These are phyloP conservation scores for Aspergillus sp. DNA, from an alignment of 2,329 filamentous ascomycete genomes.

Conservation along the genomic window DNA sequence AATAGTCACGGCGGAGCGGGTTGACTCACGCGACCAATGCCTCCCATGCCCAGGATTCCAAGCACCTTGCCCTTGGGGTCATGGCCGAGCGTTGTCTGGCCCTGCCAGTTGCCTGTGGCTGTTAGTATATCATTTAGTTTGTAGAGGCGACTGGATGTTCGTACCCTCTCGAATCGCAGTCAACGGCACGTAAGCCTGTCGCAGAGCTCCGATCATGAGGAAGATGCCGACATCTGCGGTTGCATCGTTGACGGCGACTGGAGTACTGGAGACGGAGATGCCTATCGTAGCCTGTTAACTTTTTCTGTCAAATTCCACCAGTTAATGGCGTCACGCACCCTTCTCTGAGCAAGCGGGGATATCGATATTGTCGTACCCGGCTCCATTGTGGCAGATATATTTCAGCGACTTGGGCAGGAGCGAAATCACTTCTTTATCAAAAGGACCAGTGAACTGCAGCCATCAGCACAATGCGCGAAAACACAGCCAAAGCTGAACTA, in stretches of 20 bases:
- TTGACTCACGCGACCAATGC: constrained; percentile 44
- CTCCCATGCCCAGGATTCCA: constrained; percentile 50
- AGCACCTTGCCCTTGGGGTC: constrained; percentile 48
- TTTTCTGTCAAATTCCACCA: neutral
- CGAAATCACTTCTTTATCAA: constrained; percentile 49
- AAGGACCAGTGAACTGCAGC: constrained; percentile 44
- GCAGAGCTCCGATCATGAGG: constrained; percentile 48
- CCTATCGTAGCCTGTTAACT: constrained; percentile 18
- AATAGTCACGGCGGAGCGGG: neutral
- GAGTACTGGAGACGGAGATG: constrained; percentile 46
- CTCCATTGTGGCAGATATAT: constrained; percentile 56
- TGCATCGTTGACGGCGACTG: constrained; percentile 47
- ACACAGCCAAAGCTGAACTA: constrained; percentile 12
- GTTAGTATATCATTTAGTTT: constrained; percentile 3
- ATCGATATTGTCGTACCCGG: constrained; percentile 63
- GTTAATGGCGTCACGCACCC: constrained; percentile 22
- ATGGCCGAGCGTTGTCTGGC: constrained; percentile 42
- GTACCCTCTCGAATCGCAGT: constrained; percentile 42
- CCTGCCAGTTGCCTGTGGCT: constrained; percentile 40
- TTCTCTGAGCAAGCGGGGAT: constrained; percentile 52
- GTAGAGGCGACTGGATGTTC: neutral
- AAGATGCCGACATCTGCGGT: constrained; percentile 50
- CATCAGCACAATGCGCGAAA: neutral
- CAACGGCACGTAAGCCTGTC: constrained; percentile 44
- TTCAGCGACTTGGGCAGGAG: constrained; percentile 47